A percentile compares a stretch with the other conserved stretches of the same genome.
Conservation (phyloP, 345 rosid genomes). For the Garcia nutans region DNA sequence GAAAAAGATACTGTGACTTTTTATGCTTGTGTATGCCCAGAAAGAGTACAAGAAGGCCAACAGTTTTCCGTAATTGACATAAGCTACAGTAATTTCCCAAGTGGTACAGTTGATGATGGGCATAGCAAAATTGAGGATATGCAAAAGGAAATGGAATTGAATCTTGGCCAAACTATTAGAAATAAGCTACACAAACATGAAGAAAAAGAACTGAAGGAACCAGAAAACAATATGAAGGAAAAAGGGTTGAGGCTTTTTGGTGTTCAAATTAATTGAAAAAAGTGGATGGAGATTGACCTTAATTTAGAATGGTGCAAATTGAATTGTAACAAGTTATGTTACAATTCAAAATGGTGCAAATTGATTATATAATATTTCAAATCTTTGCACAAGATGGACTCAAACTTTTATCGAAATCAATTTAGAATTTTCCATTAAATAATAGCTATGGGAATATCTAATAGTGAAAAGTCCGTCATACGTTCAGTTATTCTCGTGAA, state of each 20-base stretch:
- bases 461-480: too few species aligned
- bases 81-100: conserved; percentile 16
- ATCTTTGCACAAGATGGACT: too few species aligned
- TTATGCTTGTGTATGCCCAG: conserved; percentile 21
- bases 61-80: conserved; percentile 48
- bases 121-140: conserved; percentile 19
- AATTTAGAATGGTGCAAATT: too few species aligned
- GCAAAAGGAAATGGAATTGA: conserved; percentile 34
- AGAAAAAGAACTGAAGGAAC: conserved; percentile 7
- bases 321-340: too few species aligned
- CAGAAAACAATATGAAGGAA: neutral
- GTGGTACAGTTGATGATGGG: conserved; percentile 7
- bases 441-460: too few species aligned
- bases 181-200: conserved; percentile 3
- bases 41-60: conserved; percentile 12
- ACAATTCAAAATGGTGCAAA: too few species aligned
- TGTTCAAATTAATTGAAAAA: conserved; percentile 35
- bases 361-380: too few species aligned
- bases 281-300: too few species aligned
- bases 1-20: conserved; percentile 24
- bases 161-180: conserved; percentile 21
- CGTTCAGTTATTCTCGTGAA: too few species aligned
- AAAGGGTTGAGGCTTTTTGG: conserved; percentile 57
- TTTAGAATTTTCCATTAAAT: too few species aligned
- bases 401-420: too few species aligned